A percentile compares a stretch with the other conserved stretches of the same genome.
These are phyloP conservation scores for Lignosus rhinocerotis DNA, from an alignment of 1,284 basidiomycete genomes.

Conservation along the genomic window DNA sequence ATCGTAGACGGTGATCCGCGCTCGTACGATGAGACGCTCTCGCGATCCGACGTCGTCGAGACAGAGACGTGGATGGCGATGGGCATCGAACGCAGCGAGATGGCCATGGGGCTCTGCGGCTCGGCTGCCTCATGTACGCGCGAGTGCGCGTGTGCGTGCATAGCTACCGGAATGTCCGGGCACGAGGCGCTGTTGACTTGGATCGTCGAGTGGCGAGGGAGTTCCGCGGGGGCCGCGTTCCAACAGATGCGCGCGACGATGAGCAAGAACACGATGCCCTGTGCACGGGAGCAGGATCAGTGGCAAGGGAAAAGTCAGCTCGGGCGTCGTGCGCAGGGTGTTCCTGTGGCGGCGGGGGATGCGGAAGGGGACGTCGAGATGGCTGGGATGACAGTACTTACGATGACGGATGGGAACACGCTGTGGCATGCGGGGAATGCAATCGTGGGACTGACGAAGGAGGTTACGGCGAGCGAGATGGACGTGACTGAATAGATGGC, in stretches of 20 bases:
- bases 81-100: conserved; percentile 2
- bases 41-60: conserved; percentile 11
- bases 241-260: conserved; percentile 18
- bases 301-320: background rate
- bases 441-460: conserved; percentile 18
- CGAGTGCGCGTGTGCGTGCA: background rate
- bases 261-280: conserved; percentile 18
- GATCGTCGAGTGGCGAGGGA: conserved; percentile 5
- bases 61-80: conserved; percentile 22
- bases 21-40: conserved; percentile 4
- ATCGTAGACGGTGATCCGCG: background rate
- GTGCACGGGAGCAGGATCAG: background rate
- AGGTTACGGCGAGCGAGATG: conserved; percentile 16
- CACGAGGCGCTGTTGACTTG: background rate
- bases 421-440: conserved; percentile 18
- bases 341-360: background rate
- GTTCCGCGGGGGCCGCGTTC: conserved; percentile 3
- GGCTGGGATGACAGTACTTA: conserved; percentile 2
- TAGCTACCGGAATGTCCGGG: background rate
- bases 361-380: background rate
- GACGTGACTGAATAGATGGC: conserved; percentile 20
- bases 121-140: background rate
- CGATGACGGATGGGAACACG: conserved; percentile 17
- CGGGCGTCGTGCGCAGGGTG: background rate
- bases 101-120: background rate